Evolutionary conservation across 257 asterid genomes (phyloP), one percentile per base, ranked within the genome.

Genomic region (Phtheirospermum japonicum): DNA sequence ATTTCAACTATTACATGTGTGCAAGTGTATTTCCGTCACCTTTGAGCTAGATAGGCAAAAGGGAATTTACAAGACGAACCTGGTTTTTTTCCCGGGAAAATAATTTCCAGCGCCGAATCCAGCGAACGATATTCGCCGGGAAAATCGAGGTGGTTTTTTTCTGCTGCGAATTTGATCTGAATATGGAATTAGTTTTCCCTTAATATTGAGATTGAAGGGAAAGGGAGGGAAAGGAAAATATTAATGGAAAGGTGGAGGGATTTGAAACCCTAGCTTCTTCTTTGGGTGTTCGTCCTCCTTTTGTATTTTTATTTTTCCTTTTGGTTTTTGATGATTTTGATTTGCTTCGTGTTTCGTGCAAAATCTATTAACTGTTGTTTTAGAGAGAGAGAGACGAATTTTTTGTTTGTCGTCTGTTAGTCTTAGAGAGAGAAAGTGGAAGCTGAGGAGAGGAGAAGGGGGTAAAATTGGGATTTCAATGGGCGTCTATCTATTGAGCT

Each of bases 91-190:
- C 45, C 69, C 56, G 62, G 68, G 58, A 63, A 64, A 43, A 56
- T 32, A 52, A 16, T 13, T 10, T 37, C 28, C 50, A 49, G 61
- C 42, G 64, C 33, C 31, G 68, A 51, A 57, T 61, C 28, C 31
- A 12, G 63, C 49, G 49, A 72, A 72, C 34, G 46, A 66, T 61
- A 55, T 56, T 61, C 64, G 54, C 70, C 61, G 71, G 70, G 31
- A 42, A 68, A 61, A 37, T 58, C 48, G 48, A 64, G 66, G 61
- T 9, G 56, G 48, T 23, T 23, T 30, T 26, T 49, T 60, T 34
- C 71, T 13, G 78, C 60, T 23, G 36, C 28, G 5, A 61, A 62
- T 67, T 12, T 68, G 76, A 75, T 75, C 70, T 10, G 74, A 69
- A 65, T 23, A 30, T 54, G 65, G 63, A 60, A 23, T 23, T 34